Conservation (phyloP, 1,139 yeast genomes). For the Hansenula lynferdii region DNA sequence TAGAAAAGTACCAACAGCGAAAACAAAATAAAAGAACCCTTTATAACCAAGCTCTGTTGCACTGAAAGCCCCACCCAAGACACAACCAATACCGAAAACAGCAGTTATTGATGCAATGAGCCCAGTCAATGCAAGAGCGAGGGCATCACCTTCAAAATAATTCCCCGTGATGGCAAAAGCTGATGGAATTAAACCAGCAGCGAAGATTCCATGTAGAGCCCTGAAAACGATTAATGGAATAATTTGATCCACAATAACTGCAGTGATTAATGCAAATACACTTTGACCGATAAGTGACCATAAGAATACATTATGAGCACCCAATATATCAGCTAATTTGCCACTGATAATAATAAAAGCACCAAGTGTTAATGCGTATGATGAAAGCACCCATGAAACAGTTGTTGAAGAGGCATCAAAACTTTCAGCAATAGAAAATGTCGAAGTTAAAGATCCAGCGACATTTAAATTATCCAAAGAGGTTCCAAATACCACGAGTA, state of each 20-base stretch:
- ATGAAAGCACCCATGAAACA: slow-evolving; percentile 26
- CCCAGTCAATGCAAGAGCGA: slow-evolving; percentile 22
- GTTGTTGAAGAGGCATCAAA: slow-evolving; percentile 22
- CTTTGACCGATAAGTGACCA: slow-evolving; percentile 14
- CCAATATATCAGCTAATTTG: slow-evolving; percentile 27
- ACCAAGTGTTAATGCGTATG: slow-evolving; percentile 28
- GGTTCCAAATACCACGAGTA: slow-evolving; percentile 6
- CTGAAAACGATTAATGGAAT: slow-evolving; percentile 28
- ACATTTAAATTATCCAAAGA: slow-evolving; percentile 24
- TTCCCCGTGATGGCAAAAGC: slow-evolving; percentile 26
- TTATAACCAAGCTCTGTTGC: slow-evolving; percentile 25
- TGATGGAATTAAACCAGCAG: slow-evolving; percentile 30
- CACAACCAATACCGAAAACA: slow-evolving; percentile 25
- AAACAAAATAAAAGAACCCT: slow-evolving; percentile 25
- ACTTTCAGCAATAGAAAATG: slow-evolving; percentile 19
- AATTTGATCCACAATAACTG: slow-evolving; percentile 22
- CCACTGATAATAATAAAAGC: slow-evolving; percentile 28
- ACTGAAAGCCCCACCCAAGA: slow-evolving; percentile 32
- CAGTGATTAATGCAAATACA: slow-evolving; percentile 22
- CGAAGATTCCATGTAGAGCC: slow-evolving; percentile 32
- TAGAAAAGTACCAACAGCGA: slow-evolving; percentile 14
- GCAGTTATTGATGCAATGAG: slow-evolving; percentile 22
- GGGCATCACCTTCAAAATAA: background rate
- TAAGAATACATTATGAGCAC: slow-evolving; percentile 23
- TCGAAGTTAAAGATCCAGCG: slow-evolving; percentile 23